These are phyloP conservation scores for Cryptosporidium viatorum DNA, from an alignment of 169 alveolate species.

Conservation along the genomic window DNA sequence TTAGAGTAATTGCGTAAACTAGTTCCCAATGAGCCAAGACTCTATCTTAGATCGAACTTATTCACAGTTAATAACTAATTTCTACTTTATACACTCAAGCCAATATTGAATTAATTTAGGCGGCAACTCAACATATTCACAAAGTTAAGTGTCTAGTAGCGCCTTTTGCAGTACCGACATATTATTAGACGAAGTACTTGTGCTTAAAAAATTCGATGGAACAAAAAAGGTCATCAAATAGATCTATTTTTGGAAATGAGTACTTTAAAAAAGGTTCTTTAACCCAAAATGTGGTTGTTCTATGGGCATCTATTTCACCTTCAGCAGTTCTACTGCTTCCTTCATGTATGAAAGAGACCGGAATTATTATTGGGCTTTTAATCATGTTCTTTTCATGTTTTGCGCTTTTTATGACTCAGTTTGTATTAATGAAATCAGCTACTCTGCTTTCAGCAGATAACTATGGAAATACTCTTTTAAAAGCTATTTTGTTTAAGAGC, in stretches of 20 bases:
- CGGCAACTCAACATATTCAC: not conserved
- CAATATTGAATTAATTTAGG: not conserved
- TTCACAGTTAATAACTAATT: not conserved
- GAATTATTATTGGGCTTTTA: conserved; percentile 52
- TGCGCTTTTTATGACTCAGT: conserved; percentile 50
- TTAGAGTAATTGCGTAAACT: not conserved
- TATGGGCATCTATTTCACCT: conserved; percentile 76
- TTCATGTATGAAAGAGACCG: conserved; percentile 72
- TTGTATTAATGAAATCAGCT: conserved; percentile 61
- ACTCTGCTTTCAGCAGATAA: conserved; percentile 37
- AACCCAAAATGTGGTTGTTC: conserved; percentile 59
- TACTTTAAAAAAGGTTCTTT: conserved; percentile 67
- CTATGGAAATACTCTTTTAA: conserved; percentile 62
- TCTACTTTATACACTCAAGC: not conserved
- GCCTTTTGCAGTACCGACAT: conserved; percentile 40
- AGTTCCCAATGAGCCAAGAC: not conserved
- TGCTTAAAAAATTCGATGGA: conserved; percentile 25
- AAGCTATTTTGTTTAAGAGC: conserved; percentile 4
- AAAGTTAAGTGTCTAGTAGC: conserved; percentile 34
- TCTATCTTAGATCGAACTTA: not conserved
- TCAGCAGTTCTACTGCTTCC: conserved; percentile 72
- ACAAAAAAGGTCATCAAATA: conserved; percentile 29
- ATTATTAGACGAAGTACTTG: not conserved
- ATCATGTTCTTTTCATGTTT: conserved; percentile 52
- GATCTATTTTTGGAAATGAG: not conserved